Evolutionary conservation across 129 eudicot species (phyloP).

Genomic region (Ambrosia artemisiifolia): DNA sequence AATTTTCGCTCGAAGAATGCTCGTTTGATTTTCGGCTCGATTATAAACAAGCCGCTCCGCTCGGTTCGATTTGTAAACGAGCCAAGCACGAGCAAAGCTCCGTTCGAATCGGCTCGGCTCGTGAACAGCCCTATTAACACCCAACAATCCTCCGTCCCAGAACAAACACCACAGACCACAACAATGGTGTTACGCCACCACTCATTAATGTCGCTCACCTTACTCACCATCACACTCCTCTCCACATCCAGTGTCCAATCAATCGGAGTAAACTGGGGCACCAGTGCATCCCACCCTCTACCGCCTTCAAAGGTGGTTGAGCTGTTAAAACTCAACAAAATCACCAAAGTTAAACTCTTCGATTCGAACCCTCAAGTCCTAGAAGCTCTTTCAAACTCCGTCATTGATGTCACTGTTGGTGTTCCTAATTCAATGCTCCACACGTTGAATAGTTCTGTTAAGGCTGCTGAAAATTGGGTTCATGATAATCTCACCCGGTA

Average conservation of each 20-base stretch:
- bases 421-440: conserved; percentile 77
- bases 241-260: conserved; percentile 26
- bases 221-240: conserved; percentile 21
- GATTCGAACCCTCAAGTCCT: conserved; percentile 71
- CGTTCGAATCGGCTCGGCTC: too few relatives aligned
- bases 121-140: not conserved
- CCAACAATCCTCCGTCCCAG: conserved; percentile 25
- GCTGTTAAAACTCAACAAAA: conserved; percentile 69
- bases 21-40: too few relatives aligned
- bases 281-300: conserved; percentile 79
- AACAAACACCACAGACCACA: not conserved
- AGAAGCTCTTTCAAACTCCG: conserved; percentile 60
- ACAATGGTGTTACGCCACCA: conserved; percentile 34
- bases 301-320: conserved; percentile 76
- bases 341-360: conserved; percentile 68
- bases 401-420: conserved; percentile 64
- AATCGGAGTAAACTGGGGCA: conserved; percentile 94
- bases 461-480: conserved; percentile 82
- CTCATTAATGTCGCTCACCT: conserved; percentile 11
- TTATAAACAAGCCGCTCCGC: too few relatives aligned
- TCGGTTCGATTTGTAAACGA: too few relatives aligned
- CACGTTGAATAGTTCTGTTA: conserved; percentile 57
- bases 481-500: conserved; percentile 87
- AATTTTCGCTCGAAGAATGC: too few relatives aligned
- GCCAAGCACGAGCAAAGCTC: too few relatives aligned